Evolutionary conservation across 2,329 filamentous ascomycete genomes (phyloP).

Genomic region (Aspergillus clavatus): DNA sequence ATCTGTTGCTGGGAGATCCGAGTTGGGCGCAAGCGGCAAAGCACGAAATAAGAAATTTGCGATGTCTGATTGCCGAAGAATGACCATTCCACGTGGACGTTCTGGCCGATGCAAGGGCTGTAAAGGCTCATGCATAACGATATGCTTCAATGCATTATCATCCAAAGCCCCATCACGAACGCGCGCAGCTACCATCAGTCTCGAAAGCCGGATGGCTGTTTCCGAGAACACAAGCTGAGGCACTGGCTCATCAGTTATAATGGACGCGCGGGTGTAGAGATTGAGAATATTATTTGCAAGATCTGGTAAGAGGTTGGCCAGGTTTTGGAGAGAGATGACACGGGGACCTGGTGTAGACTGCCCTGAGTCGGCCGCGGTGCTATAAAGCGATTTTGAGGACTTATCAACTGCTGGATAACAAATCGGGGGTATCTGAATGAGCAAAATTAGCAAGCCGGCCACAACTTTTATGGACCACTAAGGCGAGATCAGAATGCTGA

Average conservation of each 20-base stretch:
- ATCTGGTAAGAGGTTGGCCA: slow-evolving; percentile 53
- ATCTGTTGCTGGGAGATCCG: slow-evolving; percentile 67
- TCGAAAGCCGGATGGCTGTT: slow-evolving; percentile 52
- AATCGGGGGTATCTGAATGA: slow-evolving; percentile 48
- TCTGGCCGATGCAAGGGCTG: slow-evolving; percentile 30
- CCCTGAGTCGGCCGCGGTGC: slow-evolving; percentile 36
- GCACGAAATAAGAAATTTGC: slow-evolving; percentile 62
- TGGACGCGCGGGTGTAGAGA: slow-evolving; percentile 50
- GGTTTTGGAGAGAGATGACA: slow-evolving; percentile 44
- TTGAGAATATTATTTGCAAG: slow-evolving; percentile 53
- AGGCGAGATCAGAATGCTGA: slow-evolving; percentile 13
- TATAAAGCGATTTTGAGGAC: slow-evolving; percentile 41
- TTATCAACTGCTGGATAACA: slow-evolving; percentile 51
- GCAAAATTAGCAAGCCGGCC: slow-evolving; percentile 8
- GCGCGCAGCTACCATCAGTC: slow-evolving; percentile 49
- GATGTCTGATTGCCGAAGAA: slow-evolving; percentile 60
- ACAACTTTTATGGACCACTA: background rate
- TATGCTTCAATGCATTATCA: slow-evolving; percentile 51
- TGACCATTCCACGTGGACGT: slow-evolving; percentile 31
- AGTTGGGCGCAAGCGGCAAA: slow-evolving; percentile 58
- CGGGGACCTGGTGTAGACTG: slow-evolving; percentile 46
- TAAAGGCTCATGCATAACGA: slow-evolving; percentile 51
- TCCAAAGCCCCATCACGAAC: slow-evolving; percentile 49
- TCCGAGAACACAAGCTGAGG: slow-evolving; percentile 54
- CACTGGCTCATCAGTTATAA: slow-evolving; percentile 49